Evolutionary conservation across 768 basidiomycete species (phyloP).

Genomic region (Lepiota venenata): DNA sequence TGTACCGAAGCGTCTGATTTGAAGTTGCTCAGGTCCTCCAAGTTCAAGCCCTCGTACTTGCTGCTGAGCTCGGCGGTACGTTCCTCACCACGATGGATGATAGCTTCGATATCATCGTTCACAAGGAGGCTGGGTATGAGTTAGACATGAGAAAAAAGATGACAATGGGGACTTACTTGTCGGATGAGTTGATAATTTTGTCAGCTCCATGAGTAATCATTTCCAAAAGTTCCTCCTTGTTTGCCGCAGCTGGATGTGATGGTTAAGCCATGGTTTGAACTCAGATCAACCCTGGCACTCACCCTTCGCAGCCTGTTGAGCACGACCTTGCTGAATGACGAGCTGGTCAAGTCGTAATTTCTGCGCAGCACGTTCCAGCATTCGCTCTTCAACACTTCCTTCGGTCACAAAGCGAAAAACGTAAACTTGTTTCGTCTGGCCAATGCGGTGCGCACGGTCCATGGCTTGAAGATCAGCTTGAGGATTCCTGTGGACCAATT

Average conservation of each 20-base stretch:
- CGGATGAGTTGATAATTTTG: slow-evolving; percentile 83
- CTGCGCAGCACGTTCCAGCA: slow-evolving; percentile 93
- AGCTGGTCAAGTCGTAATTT: slow-evolving; percentile 93
- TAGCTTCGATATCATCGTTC: slow-evolving; percentile 90
- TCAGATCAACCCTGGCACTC: slow-evolving; percentile 17
- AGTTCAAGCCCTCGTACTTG: slow-evolving; percentile 90
- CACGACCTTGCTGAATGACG: slow-evolving; percentile 94
- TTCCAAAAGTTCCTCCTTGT: slow-evolving; percentile 94
- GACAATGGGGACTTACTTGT: slow-evolving; percentile 49
- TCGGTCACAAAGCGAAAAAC: slow-evolving; percentile 97
- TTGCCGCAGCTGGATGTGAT: slow-evolving; percentile 66
- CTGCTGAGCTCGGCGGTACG: slow-evolving; percentile 83
- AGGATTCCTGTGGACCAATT: slow-evolving; percentile 67
- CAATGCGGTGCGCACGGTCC: slow-evolving; percentile 96
- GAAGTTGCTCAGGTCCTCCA: slow-evolving; percentile 97
- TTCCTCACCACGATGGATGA: slow-evolving; percentile 89
- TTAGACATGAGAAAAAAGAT: neutral
- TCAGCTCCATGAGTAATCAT: slow-evolving; percentile 99
- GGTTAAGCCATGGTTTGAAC: neutral
- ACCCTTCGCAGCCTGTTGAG: slow-evolving; percentile 76
- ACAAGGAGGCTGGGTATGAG: slow-evolving; percentile 52
- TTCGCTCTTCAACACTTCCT: slow-evolving; percentile 93
- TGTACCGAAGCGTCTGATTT: slow-evolving; percentile 90
- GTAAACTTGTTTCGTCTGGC: slow-evolving; percentile 96
- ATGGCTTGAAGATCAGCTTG: slow-evolving; percentile 99